Base-by-base conservation (phyloP, 805 yeast genomes). In the Nakazawaea populi region DNA sequence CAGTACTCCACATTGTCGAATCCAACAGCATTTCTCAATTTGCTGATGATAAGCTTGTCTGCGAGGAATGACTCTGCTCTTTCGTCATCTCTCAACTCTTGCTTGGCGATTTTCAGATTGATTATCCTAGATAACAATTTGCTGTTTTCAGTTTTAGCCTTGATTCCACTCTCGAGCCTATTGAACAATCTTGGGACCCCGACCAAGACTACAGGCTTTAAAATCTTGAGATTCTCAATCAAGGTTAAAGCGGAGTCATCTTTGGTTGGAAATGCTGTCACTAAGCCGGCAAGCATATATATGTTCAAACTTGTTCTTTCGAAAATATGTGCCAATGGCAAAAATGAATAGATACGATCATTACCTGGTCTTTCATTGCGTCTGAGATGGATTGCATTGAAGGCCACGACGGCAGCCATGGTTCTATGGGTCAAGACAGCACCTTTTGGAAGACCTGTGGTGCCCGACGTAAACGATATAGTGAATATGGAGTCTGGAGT, bases 401-500 rank as follows among this genome's bases (percentile, higher is more conserved):
- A 64, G 6, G 67, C 58, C 28, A 64, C 58, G 49, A 72, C 72
- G 30, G 74, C 61, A 10, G 68, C 68, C 14, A 79, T 73, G 56
- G 82, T 83, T 45, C 63, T 64, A 56, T 86, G 90, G 32, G 79
- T 73, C 54, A 85, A 69, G 32, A 82, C 79, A 29, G 84, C 92
- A 59, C 92, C 92, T 70, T 87, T 87, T 54, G 92, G 89, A 42
- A 83, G 77, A 51, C 94, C 91, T n/a, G 87, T 82, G 27, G 89
- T 83, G 47, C 89, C 89, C 0, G 87, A 80, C 11, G 88, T 73
- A 57, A 72, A 73, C 24, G 73, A 69, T 32, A 73, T 70, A 27
- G 77, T 72, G 56, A 65, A 71, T 28, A 66, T 54, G 10, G 73
- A 56, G 10, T 70, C 69, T 60, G 44, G 56, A 42, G 53, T 18